Base-by-base conservation (phyloP, 371 early-diverging fungal genomes). In the Smittium culicis region DNA sequence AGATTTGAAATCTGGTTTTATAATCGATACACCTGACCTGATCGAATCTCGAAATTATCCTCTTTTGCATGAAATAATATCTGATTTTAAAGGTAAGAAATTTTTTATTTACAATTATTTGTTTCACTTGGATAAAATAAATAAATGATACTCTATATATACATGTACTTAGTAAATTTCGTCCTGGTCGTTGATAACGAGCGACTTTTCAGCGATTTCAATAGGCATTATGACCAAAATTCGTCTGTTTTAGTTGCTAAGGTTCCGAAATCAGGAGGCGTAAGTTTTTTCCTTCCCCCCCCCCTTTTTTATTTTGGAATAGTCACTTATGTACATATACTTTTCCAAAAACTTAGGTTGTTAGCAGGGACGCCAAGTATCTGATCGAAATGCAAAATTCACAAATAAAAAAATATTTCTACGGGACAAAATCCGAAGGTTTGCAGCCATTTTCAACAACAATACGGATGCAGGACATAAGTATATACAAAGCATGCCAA, bases 171-270 rank as follows among this genome's bases (percentile, higher is more conserved):
- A 84, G 92, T 91, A 24, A 86, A 87, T 70, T 82, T 84, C 29
- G 80, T 97, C n/a, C 74, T 94, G 54, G 91, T 94, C 0, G 77
- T 97, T 24, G 96, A 94, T 1, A 89, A 93, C 69, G 98, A 97
- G 72, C 82, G 94, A 66, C 79, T 97, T 55, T 92, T 88, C 78
- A 91, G 91, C 68, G 88, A 91, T 60, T 82, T 95, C 77, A 76
- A 75, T 1, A 75, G 82, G 16, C 75, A 85, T 8, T 81, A 82
- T 35, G 73, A 70, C 28, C 75, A 80, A 57, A 72, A 77, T n/a
- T 25, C 72, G 1, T 74, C 73, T 11, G 74, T 93, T 0, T 74
- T 83, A 0, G 85, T 95, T 24, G 74, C 94, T 57, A 95, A 93
- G 71, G 77, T 96, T 28, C 77, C 89, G 1, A 95, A 94, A 71